Base-by-base conservation (phyloP, 139 green algal genomes). In the Chlamydomonas schloesseri region DNA sequence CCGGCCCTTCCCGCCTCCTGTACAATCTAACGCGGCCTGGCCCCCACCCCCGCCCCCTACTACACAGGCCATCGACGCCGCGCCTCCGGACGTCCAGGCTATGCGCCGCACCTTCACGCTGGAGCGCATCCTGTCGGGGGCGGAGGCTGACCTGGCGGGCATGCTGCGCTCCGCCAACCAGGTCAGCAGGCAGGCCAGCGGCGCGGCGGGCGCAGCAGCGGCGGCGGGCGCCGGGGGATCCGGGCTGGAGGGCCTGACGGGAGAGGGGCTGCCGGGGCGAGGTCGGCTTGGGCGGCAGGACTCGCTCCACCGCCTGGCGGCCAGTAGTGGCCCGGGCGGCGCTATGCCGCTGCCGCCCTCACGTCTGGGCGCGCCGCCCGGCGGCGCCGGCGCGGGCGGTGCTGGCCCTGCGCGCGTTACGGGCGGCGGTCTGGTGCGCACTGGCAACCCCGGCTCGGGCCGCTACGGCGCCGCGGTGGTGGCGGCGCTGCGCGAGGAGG, bases 121-220 rank as follows among this genome's bases (percentile, higher is more conserved):
- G 71, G 82, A 88, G 82, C 71, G 82, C 29, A 82, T 88, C 58
- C 82, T 88, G 5, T 88, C 82, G 9, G 82, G 82, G 18, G 82
- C 58, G 0, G 82, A 88, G 71, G 29, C 34, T 0, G 82, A 88
- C n/a, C 57, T 81, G 57, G 42, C 42, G 42, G 42, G 42, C 8
- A 50, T 79, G 69, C 34, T 72, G 69, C 79, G 67, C 42, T 50
- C 42, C 0, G 47, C 46, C 46, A 68, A 64, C 47, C 47, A 47
- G 42, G 42, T 50, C 42, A 50, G 42, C 42, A 50, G 42, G 42
- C 42, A 50, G 42, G 42, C 42, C 42, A 50, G 42, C 42, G 42
- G 42, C 5, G 42, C 78, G 9, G 18, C n/a, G 36, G 65, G n/a
- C 10, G 37, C 74, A 36, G 55, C 74, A 71, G 74, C 55, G 58